Evolutionary conservation across 306 rosid genomes (phyloP), one percentile per base, ranked within the genome.

Genomic region (Rubus idaeus): DNA sequence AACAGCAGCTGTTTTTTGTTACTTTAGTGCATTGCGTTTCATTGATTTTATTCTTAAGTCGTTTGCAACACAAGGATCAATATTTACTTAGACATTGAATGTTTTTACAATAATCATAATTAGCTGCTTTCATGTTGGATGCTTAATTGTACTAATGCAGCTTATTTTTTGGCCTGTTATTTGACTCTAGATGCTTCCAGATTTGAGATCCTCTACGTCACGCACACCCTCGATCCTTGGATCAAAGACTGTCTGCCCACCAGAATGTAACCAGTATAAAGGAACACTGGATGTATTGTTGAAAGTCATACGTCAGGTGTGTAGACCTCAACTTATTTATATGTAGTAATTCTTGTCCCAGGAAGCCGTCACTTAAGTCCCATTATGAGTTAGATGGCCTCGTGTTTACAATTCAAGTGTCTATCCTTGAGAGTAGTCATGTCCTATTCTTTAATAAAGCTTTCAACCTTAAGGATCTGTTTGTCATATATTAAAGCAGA

Each of bases 241-340:
- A 69, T 77, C 85, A 42, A 82, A 75, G 49, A 58, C 85, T 18
- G 71, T 84, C 14, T 90, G 93, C 80, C 73, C 84, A 77, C 81
- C 80, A 3, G 87, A 58, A 4, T 84, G 93, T 77, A 71, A 73
- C 68, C 90, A 66, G 51, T 92, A 95, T 76, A 87, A 83, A 67
- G 99, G 99, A 80, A 87, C 99, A 0, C 1, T 92, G 46, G 99
- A 95, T 82, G 97, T 95, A 47, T 47, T 95, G 50, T 83, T 76
- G 81, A 95, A 88, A 82, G 91, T 95, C 70, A 80, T 70, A 46
- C 96, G 97, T 39, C 96, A 92, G 93, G 99, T 95, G 82, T 58
- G 90, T 79, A 41, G 79, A 71, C 30, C 16, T 26, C 6, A 35
- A 17, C 47, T 71, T 13, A 11, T 45, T 16, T 50, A 30, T 10